A percentile compares a stretch with the other conserved stretches of the same genome.
Evolutionary conservation across 169 alveolate genomes (phyloP).

Genomic region (Eimeria mitis): DNA sequence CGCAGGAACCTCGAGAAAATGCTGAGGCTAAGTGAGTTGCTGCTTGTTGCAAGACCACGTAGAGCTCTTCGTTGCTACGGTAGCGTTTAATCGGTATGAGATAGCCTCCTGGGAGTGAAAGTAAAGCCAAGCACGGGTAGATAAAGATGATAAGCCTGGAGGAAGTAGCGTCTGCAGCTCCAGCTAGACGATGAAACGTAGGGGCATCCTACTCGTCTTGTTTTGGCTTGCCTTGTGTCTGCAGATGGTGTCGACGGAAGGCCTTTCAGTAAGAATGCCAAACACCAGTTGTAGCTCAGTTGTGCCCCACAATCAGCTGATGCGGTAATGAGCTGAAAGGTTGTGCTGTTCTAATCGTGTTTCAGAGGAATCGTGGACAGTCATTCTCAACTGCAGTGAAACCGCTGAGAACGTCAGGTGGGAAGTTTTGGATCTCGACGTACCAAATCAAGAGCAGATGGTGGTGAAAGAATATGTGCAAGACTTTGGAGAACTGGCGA

Average conservation of each 20-base stretch:
- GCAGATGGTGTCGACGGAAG: constrained; percentile 72
- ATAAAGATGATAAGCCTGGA: background rate
- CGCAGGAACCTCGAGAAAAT: constrained; percentile 31
- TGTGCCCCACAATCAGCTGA: background rate
- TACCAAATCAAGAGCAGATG: background rate
- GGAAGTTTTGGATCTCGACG: constrained; percentile 56
- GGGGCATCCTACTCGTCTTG: too few relatives aligned
- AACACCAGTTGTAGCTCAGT: background rate
- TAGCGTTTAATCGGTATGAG: background rate
- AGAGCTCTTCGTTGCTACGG: background rate
- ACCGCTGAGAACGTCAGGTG: constrained; percentile 14
- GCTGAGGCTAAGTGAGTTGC: constrained; percentile 48
- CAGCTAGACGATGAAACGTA: background rate
- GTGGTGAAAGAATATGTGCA: constrained; percentile 25
- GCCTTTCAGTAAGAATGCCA: constrained; percentile 41
- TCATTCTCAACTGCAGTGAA: constrained; percentile 51
- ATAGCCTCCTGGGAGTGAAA: background rate
- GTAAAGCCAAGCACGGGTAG: background rate
- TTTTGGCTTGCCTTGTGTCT: background rate
- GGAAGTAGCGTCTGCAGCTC: background rate
- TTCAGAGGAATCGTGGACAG: constrained; percentile 56
- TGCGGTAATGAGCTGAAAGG: background rate
- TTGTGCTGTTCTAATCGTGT: constrained; percentile 15
- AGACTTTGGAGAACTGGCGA: constrained; percentile 43
- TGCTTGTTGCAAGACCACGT: background rate